Evolutionary conservation across 2,329 filamentous ascomycete species (phyloP).

Genomic region (Phialophora expanda): DNA sequence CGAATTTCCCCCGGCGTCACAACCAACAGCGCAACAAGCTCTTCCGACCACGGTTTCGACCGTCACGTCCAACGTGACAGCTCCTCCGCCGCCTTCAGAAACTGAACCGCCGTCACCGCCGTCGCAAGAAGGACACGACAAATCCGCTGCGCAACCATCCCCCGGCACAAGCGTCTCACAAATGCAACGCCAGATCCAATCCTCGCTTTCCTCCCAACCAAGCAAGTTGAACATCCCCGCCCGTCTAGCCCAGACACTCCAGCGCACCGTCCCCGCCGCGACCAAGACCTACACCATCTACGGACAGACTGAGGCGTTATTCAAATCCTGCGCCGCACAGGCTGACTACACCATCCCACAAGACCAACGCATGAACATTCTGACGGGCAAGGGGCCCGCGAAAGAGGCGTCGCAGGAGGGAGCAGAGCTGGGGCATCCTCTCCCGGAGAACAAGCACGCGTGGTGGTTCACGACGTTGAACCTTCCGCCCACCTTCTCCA

Average conservation of each 20-base stretch:
- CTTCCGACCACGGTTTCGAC: conserved; percentile 10
- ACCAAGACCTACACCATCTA: conserved; percentile 78
- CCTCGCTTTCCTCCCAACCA: conserved; percentile 13
- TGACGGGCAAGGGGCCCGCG: conserved; percentile 53
- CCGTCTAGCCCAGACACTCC: conserved; percentile 38
- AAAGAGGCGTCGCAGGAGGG: conserved; percentile 69
- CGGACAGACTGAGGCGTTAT: conserved; percentile 76
- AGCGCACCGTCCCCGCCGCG: conserved; percentile 46
- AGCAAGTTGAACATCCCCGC: conserved; percentile 22
- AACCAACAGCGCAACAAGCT: not conserved
- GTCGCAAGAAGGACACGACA: conserved; percentile 7
- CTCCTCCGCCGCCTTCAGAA: not conserved
- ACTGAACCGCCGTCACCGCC: not conserved
- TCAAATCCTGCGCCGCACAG: conserved; percentile 73
- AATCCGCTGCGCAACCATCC: conserved; percentile 17
- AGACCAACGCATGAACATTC: conserved; percentile 67
- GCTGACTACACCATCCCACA: conserved; percentile 79
- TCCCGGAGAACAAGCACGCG: conserved; percentile 19
- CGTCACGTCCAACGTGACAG: conserved; percentile 17
- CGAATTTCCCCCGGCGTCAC: conserved; percentile 2
- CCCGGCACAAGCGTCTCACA: conserved; percentile 20
- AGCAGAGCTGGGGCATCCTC: conserved; percentile 77
- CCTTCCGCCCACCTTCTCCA: conserved; percentile 85
- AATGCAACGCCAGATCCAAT: conserved; percentile 33
- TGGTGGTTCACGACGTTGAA: conserved; percentile 43